Conservation (phyloP, 768 basidiomycete species). For the Stropharia rugosoannulata region DNA sequence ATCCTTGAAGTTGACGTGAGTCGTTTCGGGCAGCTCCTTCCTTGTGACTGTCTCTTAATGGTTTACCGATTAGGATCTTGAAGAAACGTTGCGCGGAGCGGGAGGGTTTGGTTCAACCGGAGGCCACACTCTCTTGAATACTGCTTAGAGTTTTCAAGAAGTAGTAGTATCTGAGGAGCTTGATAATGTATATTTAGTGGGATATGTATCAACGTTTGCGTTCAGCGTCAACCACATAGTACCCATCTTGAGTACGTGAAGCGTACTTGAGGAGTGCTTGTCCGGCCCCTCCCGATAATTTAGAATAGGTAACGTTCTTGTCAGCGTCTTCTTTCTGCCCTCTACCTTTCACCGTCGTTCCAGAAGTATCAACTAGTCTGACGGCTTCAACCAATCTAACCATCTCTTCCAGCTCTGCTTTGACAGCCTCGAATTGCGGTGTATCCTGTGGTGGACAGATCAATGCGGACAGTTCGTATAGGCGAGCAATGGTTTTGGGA, state of each 20-base stretch:
- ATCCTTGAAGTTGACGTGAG: slow-evolving; percentile 84
- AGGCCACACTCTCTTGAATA: slow-evolving; percentile 59
- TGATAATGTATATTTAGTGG: background rate
- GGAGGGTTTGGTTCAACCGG: slow-evolving; percentile 97
- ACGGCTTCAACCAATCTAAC: slow-evolving; percentile 82
- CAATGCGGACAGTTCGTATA: slow-evolving; percentile 75
- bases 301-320: slow-evolving; percentile 6
- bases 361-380: slow-evolving; percentile 51
- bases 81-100: slow-evolving; percentile 79
- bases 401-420: slow-evolving; percentile 65
- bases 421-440: slow-evolving; percentile 47
- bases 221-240: slow-evolving; percentile 66
- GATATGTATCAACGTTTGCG: slow-evolving; percentile 17
- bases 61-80: slow-evolving; percentile 59
- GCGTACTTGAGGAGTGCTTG: slow-evolving; percentile 51
- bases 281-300: slow-evolving; percentile 29
- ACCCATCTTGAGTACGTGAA: slow-evolving; percentile 45
- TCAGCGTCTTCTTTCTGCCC: slow-evolving; percentile 43
- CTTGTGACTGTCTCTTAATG: background rate
- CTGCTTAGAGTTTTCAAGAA: slow-evolving; percentile 7
- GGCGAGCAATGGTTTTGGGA: slow-evolving; percentile 52
- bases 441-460: slow-evolving; percentile 62
- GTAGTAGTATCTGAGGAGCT: too few species aligned
- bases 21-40: slow-evolving; percentile 10
- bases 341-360: slow-evolving; percentile 28